phyloP scores from a whole-genome alignment of 2,329 filamentous ascomycete species.

The Fusarium dimerum region DNA sequence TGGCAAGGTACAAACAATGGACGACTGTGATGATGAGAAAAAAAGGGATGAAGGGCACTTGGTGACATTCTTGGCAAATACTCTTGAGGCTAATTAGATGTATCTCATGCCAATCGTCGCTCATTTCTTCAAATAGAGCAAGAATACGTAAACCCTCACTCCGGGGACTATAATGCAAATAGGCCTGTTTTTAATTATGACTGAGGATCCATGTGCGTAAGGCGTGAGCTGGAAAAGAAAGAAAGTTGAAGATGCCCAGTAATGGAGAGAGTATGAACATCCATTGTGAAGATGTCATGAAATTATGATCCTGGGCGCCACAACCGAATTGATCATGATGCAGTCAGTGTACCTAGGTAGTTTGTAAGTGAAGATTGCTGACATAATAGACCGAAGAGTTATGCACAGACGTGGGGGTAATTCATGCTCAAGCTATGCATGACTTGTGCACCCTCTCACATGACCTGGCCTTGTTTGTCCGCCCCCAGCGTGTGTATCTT shows the following conservation, averaged over 20 bases:
- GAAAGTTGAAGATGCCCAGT: neutral
- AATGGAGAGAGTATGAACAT: neutral
- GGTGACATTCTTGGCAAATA: constrained; percentile 23
- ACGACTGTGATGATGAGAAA: constrained; percentile 23
- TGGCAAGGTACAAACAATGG: constrained; percentile 13
- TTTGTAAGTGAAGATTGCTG: neutral
- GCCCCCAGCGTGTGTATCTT: constrained; percentile 13
- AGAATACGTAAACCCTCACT: constrained; percentile 16
- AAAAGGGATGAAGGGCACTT: constrained; percentile 17
- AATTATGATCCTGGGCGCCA: constrained; percentile 11
- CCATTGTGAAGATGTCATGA: neutral
- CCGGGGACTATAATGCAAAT: constrained; percentile 9
- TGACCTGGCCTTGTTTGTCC: constrained; percentile 32
- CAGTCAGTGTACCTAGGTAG: too few relatives aligned
- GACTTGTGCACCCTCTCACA: constrained; percentile 34
- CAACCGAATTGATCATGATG: constrained; percentile 1
- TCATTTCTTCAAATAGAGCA: constrained; percentile 19
- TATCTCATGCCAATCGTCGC: constrained; percentile 14
- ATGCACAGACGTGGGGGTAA: neutral
- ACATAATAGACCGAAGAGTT: neutral
- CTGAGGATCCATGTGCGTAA: neutral
- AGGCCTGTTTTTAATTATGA: neutral
- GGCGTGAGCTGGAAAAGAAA: too few relatives aligned
- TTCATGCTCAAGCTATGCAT: constrained; percentile 1
- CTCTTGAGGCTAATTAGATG: constrained; percentile 25